phyloP scores from a whole-genome alignment of 1,139 yeast species.

The Tardiomyces blankii region DNA sequence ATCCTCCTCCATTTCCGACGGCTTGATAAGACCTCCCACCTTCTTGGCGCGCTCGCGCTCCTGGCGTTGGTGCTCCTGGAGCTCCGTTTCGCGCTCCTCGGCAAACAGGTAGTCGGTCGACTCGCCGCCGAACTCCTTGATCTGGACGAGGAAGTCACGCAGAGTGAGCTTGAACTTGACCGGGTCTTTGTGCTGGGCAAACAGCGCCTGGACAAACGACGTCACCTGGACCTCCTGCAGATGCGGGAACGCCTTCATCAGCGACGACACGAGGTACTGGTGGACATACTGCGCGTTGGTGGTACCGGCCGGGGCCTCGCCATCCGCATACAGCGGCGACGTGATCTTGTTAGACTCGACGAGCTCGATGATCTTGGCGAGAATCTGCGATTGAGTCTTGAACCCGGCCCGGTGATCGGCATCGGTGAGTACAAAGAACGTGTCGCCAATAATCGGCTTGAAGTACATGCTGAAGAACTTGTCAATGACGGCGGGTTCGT shows the following conservation, averaged over 20 bases:
- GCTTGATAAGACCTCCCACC: conserved; percentile 91
- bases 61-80: conserved; percentile 51
- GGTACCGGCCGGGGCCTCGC: conserved; percentile 73
- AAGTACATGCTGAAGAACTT: conserved; percentile 84
- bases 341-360: conserved; percentile 68
- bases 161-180: conserved; percentile 71
- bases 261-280: conserved; percentile 72
- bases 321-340: conserved; percentile 65
- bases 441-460: conserved; percentile 82
- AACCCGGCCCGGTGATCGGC: conserved; percentile 98
- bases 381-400: conserved; percentile 71
- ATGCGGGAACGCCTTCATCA: conserved; percentile 83
- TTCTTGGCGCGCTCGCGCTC: conserved; percentile 76
- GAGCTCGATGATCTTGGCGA: conserved; percentile 73
- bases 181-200: conserved; percentile 59
- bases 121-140: conserved; percentile 83
- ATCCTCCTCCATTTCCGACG: conserved; percentile 88
- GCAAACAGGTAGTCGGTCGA: conserved; percentile 87
- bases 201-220: conserved; percentile 67
- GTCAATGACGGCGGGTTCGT: conserved; percentile 60
- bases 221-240: conserved; percentile 73
- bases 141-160: conserved; percentile 93
- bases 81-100: conserved; percentile 80
- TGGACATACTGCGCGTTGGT: conserved; percentile 68
- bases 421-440: conserved; percentile 88